phyloP scores from a whole-genome alignment of 129 eudicot genomes.

The Oenanthe sinensis region DNA sequence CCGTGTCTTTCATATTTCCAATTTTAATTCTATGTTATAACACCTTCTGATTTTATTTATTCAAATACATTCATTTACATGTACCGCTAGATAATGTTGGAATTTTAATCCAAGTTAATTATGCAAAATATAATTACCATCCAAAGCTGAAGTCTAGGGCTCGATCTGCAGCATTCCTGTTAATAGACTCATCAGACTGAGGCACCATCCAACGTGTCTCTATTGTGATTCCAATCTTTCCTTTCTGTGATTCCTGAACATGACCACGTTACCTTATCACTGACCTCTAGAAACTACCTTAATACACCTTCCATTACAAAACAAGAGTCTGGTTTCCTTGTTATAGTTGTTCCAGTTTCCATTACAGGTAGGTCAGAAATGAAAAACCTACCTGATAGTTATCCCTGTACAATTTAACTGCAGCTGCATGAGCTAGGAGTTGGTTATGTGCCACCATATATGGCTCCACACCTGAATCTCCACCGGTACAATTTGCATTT shows the following conservation, averaged over 20 bases:
- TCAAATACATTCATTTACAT: background rate
- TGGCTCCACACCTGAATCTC: constrained; percentile 64
- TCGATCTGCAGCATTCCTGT: constrained; percentile 42
- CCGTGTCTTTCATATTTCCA: background rate
- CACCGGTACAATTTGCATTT: constrained; percentile 27
- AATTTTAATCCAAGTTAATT: background rate
- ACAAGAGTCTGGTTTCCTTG: background rate
- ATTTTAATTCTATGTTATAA: background rate
- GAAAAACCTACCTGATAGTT: constrained; percentile 33
- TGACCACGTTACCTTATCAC: background rate
- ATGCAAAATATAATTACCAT: constrained; percentile 28
- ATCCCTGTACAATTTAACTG: constrained; percentile 39
- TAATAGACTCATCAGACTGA: constrained; percentile 20
- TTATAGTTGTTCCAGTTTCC: background rate
- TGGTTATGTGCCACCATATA: constrained; percentile 49
- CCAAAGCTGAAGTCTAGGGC: constrained; percentile 49
- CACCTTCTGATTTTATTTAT: background rate
- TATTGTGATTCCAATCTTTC: constrained; percentile 47
- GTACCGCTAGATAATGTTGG: background rate
- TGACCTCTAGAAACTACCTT: background rate
- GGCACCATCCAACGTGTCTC: constrained; percentile 56
- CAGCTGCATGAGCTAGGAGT: constrained; percentile 61
- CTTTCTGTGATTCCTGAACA: constrained; percentile 50
- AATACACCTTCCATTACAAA: background rate
- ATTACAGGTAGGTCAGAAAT: background rate